These are phyloP conservation scores for Guillardia theta DNA, from an alignment of 78 protist genomes.

Conservation along the genomic window DNA sequence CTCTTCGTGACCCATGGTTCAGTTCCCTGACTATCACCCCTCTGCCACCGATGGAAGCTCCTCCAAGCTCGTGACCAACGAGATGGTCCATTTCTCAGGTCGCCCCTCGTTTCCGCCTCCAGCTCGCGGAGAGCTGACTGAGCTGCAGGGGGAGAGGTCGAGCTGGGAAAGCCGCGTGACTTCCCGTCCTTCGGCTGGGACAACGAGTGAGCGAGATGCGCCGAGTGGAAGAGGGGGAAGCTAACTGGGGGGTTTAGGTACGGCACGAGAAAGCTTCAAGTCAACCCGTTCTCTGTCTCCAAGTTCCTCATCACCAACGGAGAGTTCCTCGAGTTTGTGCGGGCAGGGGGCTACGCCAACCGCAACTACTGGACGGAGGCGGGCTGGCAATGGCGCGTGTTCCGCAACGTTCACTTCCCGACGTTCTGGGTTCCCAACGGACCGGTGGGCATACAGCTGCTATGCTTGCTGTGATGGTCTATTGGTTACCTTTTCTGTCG, in stretches of 20 bases:
- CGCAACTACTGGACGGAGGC: not conserved
- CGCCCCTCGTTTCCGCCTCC: too few relatives aligned
- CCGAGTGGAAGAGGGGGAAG: too few relatives aligned
- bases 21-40: not conserved
- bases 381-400: conserved; percentile 61
- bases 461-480: too few relatives aligned
- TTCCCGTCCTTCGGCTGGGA: conserved; percentile 70
- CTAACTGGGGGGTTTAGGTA: too few relatives aligned
- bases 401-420: conserved; percentile 50
- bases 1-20: not conserved
- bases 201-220: too few relatives aligned
- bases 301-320: conserved; percentile 67
- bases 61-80: not conserved
- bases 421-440: conserved; percentile 56
- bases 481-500: too few relatives aligned
- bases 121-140: too few relatives aligned
- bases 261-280: conserved; percentile 20
- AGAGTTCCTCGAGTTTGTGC: conserved; percentile 64
- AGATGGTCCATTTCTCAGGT: not conserved
- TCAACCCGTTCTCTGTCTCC: not conserved
- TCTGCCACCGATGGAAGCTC: not conserved
- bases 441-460: not conserved
- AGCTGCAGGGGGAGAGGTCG: not conserved
- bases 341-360: conserved; percentile 54
- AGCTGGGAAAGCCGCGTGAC: conserved; percentile 20